A percentile compares a stretch with the other conserved stretches of the same genome.
Evolutionary conservation across 768 basidiomycete genomes (phyloP).

Genomic region (Kwoniella heveanensis): DNA sequence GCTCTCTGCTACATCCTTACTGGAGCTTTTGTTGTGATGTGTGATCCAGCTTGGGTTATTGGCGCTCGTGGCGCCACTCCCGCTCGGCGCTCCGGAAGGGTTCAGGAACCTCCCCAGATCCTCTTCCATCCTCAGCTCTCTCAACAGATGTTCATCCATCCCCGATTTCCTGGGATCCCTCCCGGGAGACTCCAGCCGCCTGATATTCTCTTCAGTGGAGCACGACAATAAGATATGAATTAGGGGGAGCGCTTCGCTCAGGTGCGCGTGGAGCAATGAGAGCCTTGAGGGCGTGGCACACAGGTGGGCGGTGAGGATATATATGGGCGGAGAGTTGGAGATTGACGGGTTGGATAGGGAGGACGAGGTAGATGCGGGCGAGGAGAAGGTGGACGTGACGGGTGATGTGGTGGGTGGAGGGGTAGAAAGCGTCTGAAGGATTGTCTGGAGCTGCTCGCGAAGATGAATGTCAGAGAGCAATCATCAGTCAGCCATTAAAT

Average conservation of each 20-base stretch:
- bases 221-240: conserved; percentile 11
- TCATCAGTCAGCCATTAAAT: too few species aligned
- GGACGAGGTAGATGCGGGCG: neutral
- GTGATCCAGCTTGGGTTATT: neutral
- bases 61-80: neutral
- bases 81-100: neutral
- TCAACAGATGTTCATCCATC: conserved; percentile 13
- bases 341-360: neutral
- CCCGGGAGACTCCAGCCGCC: neutral
- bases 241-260: conserved; percentile 2
- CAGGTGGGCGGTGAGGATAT: conserved; percentile 11
- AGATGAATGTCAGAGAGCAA: too few species aligned
- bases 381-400: neutral
- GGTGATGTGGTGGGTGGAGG: neutral
- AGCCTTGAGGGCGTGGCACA: conserved; percentile 9
- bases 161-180: conserved; percentile 1
- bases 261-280: conserved; percentile 9
- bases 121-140: conserved; percentile 16
- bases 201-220: conserved; percentile 11
- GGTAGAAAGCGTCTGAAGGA: neutral
- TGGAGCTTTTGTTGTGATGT: neutral
- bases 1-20: neutral
- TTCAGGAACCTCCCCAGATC: conserved; percentile 10
- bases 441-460: conserved; percentile 4
- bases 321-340: conserved; percentile 4